Evolutionary conservation across 169 alveolate genomes (phyloP), one percentile per base, ranked within the genome.

Genomic region (Cryptosporidium sp.): DNA sequence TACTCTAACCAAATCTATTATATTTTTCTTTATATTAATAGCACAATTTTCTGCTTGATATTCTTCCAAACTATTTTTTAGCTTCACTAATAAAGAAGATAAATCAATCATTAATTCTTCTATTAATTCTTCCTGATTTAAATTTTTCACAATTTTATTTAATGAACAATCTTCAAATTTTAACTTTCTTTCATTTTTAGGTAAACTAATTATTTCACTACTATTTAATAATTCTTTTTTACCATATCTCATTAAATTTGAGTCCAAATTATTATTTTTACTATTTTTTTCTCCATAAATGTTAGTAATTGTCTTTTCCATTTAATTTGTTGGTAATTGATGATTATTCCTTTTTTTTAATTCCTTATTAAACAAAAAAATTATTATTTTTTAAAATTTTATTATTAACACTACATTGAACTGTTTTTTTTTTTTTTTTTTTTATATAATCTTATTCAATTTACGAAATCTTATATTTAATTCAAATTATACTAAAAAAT

Each of bases 31-130:
- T n/a, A 18, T 14, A 26, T 29, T 31, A 33, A 16, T 21, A 9
- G 18, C 44, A 2, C 2, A 37, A 26, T n/a, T 44, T 44, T 60
- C 86, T 12, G 33, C 14, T 21, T 56, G 67, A 3, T 16, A 56
- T 6, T 53, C 70, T 12, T 73, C 86, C 42, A 73, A 33, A 31
- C 12, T 65, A 26, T 80, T 65, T 44, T 67, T 80, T 44, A 80
- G 70, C 29, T 65, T 80, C 26, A 53, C 62, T 4, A 80, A 42
- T 60, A 80, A 67, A 33, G 65, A 80, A 16, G 80, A 80, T 60
- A 80, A 65, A 80, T 80, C 89, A 16, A 80, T 23, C 89, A 80
- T 60, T 37, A 80, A 53, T 42, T 80, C 89, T 26, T 80, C 89
- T 45, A 80, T 65, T 16, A 61, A 53, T 23, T 42, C 35, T 61